Evolutionary conservation across 108 stramenopile species (phyloP).

Genomic region (Discostella stelligeroides): DNA sequence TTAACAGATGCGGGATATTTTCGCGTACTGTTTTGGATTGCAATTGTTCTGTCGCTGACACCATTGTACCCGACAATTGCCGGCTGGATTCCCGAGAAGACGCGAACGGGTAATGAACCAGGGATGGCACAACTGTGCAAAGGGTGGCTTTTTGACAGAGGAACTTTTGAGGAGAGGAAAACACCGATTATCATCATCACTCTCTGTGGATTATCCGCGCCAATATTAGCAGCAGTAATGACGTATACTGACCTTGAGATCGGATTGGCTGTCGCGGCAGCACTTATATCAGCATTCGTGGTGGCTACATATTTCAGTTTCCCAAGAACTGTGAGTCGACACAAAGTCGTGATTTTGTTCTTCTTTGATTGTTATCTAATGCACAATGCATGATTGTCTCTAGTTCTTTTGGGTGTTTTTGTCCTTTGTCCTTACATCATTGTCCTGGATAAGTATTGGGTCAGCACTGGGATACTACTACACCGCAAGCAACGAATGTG

Average conservation of each 20-base stretch:
- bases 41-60: constrained; percentile 27
- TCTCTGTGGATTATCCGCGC: constrained; percentile 45
- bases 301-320: constrained; percentile 34
- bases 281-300: constrained; percentile 25
- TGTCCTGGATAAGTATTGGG: constrained; percentile 33
- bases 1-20: constrained; percentile 45
- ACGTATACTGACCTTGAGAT: constrained; percentile 37
- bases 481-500: constrained; percentile 32
- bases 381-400: background rate
- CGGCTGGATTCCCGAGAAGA: constrained; percentile 54
- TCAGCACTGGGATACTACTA: constrained; percentile 46
- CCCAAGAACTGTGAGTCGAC: constrained; percentile 20
- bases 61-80: constrained; percentile 47
- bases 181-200: constrained; percentile 48
- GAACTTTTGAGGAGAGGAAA: constrained; percentile 39
- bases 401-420: constrained; percentile 38
- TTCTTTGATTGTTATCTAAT: background rate
- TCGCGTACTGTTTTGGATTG: constrained; percentile 49
- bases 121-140: constrained; percentile 40
- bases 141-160: constrained; percentile 45
- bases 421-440: constrained; percentile 30
- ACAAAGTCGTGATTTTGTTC: background rate
- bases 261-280: constrained; percentile 32
- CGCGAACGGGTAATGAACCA: constrained; percentile 27
- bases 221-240: constrained; percentile 44